Percentiles rank a stretch among this genome's conserved stretches.
These are phyloP conservation scores for Apium graveolens DNA, from an alignment of 129 eudicot species.

Conservation along the genomic window DNA sequence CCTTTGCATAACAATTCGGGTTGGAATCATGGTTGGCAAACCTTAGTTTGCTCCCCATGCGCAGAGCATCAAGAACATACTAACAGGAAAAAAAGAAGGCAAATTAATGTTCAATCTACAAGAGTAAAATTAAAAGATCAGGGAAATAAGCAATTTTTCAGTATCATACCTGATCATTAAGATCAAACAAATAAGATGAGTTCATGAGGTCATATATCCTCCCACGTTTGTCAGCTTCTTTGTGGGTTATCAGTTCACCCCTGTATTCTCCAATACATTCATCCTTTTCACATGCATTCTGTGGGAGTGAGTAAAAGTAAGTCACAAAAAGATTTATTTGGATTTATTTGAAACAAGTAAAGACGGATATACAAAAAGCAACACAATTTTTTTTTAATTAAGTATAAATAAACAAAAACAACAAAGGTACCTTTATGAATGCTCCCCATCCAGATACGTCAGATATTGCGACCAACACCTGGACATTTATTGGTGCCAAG, in stretches of 20 bases:
- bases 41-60: conserved; percentile 80
- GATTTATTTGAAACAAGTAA: background rate
- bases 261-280: conserved; percentile 95
- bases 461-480: conserved; percentile 83
- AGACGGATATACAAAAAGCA: background rate
- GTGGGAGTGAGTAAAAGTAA: conserved; percentile 19
- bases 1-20: conserved; percentile 97
- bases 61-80: conserved; percentile 93
- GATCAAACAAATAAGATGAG: conserved; percentile 77
- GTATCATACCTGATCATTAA: conserved; percentile 66
- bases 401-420: background rate
- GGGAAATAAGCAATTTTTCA: background rate
- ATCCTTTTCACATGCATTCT: conserved; percentile 77
- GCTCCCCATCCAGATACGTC: conserved; percentile 98
- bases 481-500: conserved; percentile 13
- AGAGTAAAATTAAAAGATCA: background rate
- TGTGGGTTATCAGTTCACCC: conserved; percentile 83
- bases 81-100: conserved; percentile 20
- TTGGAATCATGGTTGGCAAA: conserved; percentile 88
- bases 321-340: background rate
- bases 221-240: conserved; percentile 92
- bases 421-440: conserved; percentile 63
- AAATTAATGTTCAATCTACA: background rate
- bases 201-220: conserved; percentile 81
- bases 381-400: background rate